Base-by-base conservation (phyloP, 1,139 yeast genomes). In the Candida tetrigidarum region DNA sequence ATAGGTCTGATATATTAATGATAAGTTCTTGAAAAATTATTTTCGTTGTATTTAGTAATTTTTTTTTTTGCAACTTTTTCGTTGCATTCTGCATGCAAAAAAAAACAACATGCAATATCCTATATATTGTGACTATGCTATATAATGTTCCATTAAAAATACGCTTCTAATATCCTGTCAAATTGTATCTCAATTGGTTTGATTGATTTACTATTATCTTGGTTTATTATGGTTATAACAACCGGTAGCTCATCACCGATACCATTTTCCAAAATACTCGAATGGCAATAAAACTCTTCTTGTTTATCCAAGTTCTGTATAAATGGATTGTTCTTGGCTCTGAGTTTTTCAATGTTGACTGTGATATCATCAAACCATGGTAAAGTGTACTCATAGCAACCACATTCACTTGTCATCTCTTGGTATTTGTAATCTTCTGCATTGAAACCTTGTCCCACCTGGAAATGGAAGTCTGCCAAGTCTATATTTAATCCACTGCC, bases 401-500 rank as follows among this genome's bases (percentile, higher is more conserved):
- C 27, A 40, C 8, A 18, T 20, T 28, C 22, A 30, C 38, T 29
- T 29, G 23, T 14, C 10, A 19, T 16, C 7, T 42, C 26, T 6
- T 18, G 15, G 19, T 15, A 23, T 4, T 11, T 20, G 15, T 45
- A 39, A 8, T 40, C 37, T 6, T 42, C 34, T 16, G 43, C 45
- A 14, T 15, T 27, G 25, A 48, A 44, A 12, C 26, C 44, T 19
- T 45, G 37, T 2, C 35, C 41, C 7, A 45, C 40, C 8, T 34
- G n/a, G 30, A 60, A 61, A 11, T 43, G 44, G 43, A 66, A 60
- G 22, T 47, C 50, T 1, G 67, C 60, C 46, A 84, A 62, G 36
- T 83, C 82, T 14, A 75, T 65, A 50, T 83, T 78, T 22, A 86
- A 63, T 0, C 95, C 93, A 15, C 73, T 63, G 0, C 93, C 93